Percentiles rank a stretch among this genome's conserved stretches.
phyloP scores from a whole-genome alignment of 768 basidiomycete genomes.

The Xerocomus spinulosus region DNA sequence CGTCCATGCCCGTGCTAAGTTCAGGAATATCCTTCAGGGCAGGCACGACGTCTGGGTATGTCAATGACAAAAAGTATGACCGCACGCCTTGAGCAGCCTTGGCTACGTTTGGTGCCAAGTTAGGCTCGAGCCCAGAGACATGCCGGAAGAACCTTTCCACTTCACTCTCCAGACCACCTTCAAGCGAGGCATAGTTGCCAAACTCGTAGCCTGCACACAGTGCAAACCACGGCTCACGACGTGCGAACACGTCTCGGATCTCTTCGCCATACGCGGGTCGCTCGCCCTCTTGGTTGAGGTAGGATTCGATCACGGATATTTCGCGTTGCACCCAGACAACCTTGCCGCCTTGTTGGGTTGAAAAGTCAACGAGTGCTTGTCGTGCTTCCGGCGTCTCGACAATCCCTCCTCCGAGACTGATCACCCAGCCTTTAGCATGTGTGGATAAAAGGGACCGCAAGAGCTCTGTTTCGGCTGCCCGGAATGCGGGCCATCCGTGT shows the following conservation, averaged over 20 bases:
- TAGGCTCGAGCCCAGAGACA: constrained; percentile 68
- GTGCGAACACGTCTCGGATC: constrained; percentile 74
- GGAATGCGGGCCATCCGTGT: constrained; percentile 88
- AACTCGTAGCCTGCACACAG: constrained; percentile 83
- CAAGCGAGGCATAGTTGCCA: constrained; percentile 59
- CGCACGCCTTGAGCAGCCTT: constrained; percentile 41
- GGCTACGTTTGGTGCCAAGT: constrained; percentile 51
- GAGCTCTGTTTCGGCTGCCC: constrained; percentile 67
- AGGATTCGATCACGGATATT: constrained; percentile 74
- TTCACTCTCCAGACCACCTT: constrained; percentile 44
- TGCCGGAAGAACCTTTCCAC: constrained; percentile 85
- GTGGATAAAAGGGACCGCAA: constrained; percentile 62
- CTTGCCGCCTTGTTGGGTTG: constrained; percentile 47
- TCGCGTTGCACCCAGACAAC: constrained; percentile 85
- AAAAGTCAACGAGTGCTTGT: constrained; percentile 64
- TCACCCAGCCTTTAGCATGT: constrained; percentile 57
- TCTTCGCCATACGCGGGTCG: constrained; percentile 89
- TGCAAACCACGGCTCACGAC: constrained; percentile 82
- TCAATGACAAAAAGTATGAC: constrained; percentile 92
- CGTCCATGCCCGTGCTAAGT: constrained; percentile 80
- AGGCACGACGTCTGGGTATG: constrained; percentile 80
- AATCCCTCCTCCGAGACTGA: constrained; percentile 92
- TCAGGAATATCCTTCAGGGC: constrained; percentile 66
- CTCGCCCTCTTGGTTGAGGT: constrained; percentile 68
- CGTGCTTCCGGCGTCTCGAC: constrained; percentile 82